phyloP scores from a whole-genome alignment of 2,329 filamentous ascomycete genomes.

The Chaetomium sp. region DNA sequence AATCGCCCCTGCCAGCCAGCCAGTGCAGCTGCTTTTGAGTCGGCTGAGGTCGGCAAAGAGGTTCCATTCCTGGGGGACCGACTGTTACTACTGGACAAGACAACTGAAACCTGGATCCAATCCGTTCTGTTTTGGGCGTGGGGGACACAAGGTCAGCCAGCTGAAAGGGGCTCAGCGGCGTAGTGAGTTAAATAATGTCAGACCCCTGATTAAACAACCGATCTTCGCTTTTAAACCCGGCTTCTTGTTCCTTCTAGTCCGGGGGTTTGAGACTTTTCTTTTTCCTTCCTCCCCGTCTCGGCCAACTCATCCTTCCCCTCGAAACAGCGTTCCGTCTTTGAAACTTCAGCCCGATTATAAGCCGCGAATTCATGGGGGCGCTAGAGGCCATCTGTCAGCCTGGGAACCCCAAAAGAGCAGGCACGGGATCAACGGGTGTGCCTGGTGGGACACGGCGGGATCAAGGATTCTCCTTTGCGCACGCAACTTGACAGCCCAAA shows the following conservation, averaged over 20 bases:
- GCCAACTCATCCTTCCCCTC: neutral
- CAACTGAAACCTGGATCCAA: conserved; percentile 19
- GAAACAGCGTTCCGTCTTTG: too few species aligned
- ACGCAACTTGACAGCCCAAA: neutral
- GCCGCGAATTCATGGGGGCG: conserved; percentile 1
- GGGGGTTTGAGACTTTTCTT: neutral
- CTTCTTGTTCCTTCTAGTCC: neutral
- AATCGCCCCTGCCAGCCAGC: conserved; percentile 2
- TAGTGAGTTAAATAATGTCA: conserved; percentile 18
- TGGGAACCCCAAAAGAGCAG: neutral
- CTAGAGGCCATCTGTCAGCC: conserved; percentile 3
- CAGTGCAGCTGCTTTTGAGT: neutral
- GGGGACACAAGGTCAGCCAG: conserved; percentile 8
- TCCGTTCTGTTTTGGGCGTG: conserved; percentile 13
- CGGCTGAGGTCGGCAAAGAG: neutral
- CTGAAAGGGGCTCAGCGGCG: conserved; percentile 5
- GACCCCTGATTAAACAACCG: neutral
- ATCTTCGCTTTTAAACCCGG: neutral
- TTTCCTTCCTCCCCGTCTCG: neutral
- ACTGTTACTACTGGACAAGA: neutral
- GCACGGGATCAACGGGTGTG: conserved; percentile 5
- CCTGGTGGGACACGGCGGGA: neutral
- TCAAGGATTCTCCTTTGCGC: neutral
- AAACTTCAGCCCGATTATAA: neutral
- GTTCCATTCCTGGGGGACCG: neutral